phyloP scores from a whole-genome alignment of 2,329 filamentous ascomycete species.

The Trichophyton simii region DNA sequence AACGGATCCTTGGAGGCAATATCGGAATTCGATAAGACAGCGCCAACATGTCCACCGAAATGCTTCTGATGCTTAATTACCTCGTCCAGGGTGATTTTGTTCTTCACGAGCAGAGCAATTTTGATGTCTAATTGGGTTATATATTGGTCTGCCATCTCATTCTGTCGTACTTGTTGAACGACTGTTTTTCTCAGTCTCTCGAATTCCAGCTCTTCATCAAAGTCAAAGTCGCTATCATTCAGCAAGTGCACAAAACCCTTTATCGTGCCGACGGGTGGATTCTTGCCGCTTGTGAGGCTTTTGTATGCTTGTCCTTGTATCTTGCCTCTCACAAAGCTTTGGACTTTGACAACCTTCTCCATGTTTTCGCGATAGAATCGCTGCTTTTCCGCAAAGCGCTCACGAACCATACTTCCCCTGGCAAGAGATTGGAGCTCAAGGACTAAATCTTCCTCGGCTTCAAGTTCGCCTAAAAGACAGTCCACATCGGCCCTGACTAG shows the following conservation, averaged over 20 bases:
- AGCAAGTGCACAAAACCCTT: slow-evolving; percentile 97
- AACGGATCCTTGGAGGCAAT: slow-evolving; percentile 85
- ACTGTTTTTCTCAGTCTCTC: slow-evolving; percentile 90
- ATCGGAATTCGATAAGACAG: slow-evolving; percentile 73
- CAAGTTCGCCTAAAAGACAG: slow-evolving; percentile 60
- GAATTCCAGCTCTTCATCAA: slow-evolving; percentile 96
- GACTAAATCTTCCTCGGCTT: slow-evolving; percentile 69
- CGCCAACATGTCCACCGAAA: slow-evolving; percentile 79
- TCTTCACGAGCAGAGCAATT: slow-evolving; percentile 94
- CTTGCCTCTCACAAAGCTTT: slow-evolving; percentile 88
- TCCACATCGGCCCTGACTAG: slow-evolving; percentile 63
- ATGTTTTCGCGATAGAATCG: slow-evolving; percentile 90
- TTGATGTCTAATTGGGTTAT: slow-evolving; percentile 98
- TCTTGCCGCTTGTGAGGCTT: slow-evolving; percentile 88
- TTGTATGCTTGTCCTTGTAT: slow-evolving; percentile 97
- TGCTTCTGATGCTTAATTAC: slow-evolving; percentile 95
- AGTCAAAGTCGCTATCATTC: slow-evolving; percentile 97
- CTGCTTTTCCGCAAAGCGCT: slow-evolving; percentile 69
- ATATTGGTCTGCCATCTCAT: slow-evolving; percentile 94
- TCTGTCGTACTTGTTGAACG: slow-evolving; percentile 91
- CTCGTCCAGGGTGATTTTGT: slow-evolving; percentile 97
- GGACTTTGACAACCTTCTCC: slow-evolving; percentile 97
- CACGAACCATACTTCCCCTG: slow-evolving; percentile 61
- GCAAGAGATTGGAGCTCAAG: slow-evolving; percentile 61
- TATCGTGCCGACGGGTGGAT: slow-evolving; percentile 88